Conservation (phyloP, 2,329 filamentous ascomycete species). For the Lasiodiplodia theobromae region DNA sequence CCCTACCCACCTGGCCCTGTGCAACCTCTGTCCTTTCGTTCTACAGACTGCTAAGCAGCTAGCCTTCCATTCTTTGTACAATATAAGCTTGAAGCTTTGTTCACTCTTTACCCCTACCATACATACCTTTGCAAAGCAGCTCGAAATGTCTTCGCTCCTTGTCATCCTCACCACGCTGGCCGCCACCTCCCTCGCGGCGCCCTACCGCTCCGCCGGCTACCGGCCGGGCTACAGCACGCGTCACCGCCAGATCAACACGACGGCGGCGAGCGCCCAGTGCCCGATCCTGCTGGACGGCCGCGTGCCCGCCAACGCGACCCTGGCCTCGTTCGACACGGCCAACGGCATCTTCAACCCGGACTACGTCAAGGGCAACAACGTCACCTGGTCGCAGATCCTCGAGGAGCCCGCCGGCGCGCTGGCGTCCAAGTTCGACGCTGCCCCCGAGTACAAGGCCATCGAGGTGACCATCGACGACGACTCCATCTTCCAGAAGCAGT, state of each 20-base stretch:
- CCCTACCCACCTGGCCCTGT: neutral
- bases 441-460: slow-evolving; percentile 51
- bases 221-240: neutral
- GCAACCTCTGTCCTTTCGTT: slow-evolving; percentile 1
- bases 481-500: slow-evolving; percentile 67
- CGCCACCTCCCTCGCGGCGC: slow-evolving; percentile 16
- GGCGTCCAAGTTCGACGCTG: slow-evolving; percentile 56
- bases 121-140: neutral
- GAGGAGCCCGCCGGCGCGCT: slow-evolving; percentile 52
- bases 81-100: slow-evolving; percentile 23
- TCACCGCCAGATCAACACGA: slow-evolving; percentile 25
- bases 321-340: slow-evolving; percentile 35
- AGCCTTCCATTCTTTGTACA: neutral
- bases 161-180: slow-evolving; percentile 22
- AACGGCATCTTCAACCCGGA: slow-evolving; percentile 55
- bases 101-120: slow-evolving; percentile 5
- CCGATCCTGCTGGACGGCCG: slow-evolving; percentile 44
- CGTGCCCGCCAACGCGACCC: slow-evolving; percentile 35
- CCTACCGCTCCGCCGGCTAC: neutral
- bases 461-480: slow-evolving; percentile 65
- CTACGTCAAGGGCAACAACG: slow-evolving; percentile 61
- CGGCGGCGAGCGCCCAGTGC: slow-evolving; percentile 32
- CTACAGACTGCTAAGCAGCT: slow-evolving; percentile 14
- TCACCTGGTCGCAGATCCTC: slow-evolving; percentile 61
- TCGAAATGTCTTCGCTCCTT: slow-evolving; percentile 19